Conservation (phyloP, 345 rosid species). For the Eucalyptus brandiana region DNA sequence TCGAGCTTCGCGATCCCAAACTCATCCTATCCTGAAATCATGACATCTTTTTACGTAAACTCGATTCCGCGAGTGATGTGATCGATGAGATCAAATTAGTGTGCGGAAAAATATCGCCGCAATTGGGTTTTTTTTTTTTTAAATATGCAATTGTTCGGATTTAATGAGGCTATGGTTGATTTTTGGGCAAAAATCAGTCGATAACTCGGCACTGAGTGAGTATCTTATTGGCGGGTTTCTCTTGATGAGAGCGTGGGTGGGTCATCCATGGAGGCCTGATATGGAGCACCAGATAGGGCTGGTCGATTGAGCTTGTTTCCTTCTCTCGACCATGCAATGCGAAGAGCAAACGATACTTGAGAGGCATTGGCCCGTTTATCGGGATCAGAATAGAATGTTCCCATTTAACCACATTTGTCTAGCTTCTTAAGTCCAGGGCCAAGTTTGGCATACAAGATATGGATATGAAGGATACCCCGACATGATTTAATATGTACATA, state of each 20-base stretch:
- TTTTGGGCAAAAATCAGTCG: not conserved
- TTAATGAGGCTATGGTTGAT: not conserved
- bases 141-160: not conserved
- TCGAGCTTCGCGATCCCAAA: not conserved
- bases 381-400: not conserved
- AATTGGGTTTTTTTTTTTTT: not conserved
- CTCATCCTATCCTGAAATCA: not conserved
- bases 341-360: not conserved
- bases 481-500: not conserved
- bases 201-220: not conserved
- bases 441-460: not conserved
- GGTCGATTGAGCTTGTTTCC: not conserved
- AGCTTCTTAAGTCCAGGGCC: not conserved
- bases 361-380: not conserved
- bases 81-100: not conserved
- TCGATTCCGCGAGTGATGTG: not conserved
- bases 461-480: not conserved
- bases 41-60: not conserved
- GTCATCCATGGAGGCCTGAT: constrained; percentile 8
- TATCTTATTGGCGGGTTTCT: not conserved
- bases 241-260: constrained; percentile 1
- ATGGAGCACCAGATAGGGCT: not conserved
- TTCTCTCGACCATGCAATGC: not conserved
- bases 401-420: not conserved
- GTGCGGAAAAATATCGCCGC: not conserved